A percentile compares a stretch with the other conserved stretches of the same genome.
These are phyloP conservation scores for Leishmania braziliensis DNA, from an alignment of 208 protist genomes.

Conservation along the genomic window DNA sequence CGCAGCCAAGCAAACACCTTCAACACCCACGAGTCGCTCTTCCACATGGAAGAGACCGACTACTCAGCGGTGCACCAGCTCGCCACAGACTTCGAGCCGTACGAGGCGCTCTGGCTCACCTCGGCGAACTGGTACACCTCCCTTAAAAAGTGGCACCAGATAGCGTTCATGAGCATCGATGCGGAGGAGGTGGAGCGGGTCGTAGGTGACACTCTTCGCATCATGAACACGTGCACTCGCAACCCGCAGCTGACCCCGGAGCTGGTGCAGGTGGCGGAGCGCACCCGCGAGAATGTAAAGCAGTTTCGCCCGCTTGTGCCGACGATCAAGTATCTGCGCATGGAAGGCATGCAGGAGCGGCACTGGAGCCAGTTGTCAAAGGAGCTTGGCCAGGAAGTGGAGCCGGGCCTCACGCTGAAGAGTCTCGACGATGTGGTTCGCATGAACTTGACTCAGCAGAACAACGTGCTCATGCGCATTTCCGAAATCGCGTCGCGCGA, in stretches of 20 bases:
- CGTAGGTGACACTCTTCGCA: constrained; percentile 72
- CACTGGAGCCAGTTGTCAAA: constrained; percentile 96
- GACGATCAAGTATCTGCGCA: constrained; percentile 94
- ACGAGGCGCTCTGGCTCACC: constrained; percentile 94
- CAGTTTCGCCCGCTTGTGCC: constrained; percentile 96
- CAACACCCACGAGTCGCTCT: constrained; percentile 95
- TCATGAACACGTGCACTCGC: constrained; percentile 88
- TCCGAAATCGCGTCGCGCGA: constrained; percentile 96
- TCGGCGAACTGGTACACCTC: constrained; percentile 87
- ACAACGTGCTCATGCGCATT: constrained; percentile 88
- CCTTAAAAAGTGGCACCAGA: constrained; percentile 82
- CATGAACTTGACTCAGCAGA: constrained; percentile 78
- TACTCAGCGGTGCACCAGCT: constrained; percentile 91
- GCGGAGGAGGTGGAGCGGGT: constrained; percentile 92
- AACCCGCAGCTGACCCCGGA: constrained; percentile 81
- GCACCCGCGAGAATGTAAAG: constrained; percentile 90
- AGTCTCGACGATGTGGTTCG: constrained; percentile 83
- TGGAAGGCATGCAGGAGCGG: constrained; percentile 95
- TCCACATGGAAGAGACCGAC: constrained; percentile 93
- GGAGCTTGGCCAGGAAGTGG: constrained; percentile 91
- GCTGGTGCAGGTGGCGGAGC: constrained; percentile 88
- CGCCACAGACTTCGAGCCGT: constrained; percentile 96
- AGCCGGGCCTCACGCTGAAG: constrained; percentile 86
- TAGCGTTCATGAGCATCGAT: constrained; percentile 85
- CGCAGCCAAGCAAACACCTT: constrained; percentile 91